Evolutionary conservation across 352 stramenopile genomes (phyloP).

Genomic region (Globisporangium barbulae): DNA sequence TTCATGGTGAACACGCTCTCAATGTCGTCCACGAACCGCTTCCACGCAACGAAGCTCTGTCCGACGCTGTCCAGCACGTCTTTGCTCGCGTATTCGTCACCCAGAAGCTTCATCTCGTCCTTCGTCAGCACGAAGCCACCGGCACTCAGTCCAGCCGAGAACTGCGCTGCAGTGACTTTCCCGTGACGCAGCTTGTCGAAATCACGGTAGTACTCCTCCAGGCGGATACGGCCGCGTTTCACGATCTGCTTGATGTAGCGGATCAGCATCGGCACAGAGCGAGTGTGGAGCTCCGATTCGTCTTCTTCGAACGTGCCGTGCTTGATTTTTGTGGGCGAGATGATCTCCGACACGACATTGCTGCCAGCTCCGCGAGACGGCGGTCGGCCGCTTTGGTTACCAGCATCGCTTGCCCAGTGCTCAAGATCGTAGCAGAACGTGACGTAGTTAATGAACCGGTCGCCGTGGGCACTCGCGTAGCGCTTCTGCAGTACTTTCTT

Average conservation of each 20-base stretch:
- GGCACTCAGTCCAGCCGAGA: constrained; percentile 54
- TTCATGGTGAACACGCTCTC: constrained; percentile 82
- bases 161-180: constrained; percentile 69
- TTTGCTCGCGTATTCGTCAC: constrained; percentile 49
- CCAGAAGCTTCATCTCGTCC: constrained; percentile 54
- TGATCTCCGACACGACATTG: constrained; percentile 51
- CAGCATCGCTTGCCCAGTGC: constrained; percentile 31
- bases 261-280: constrained; percentile 66
- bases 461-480: constrained; percentile 67
- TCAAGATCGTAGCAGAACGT: constrained; percentile 83
- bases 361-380: constrained; percentile 31
- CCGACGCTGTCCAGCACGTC: constrained; percentile 58
- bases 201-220: constrained; percentile 84
- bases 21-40: constrained; percentile 75
- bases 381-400: constrained; percentile 34
- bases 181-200: constrained; percentile 81
- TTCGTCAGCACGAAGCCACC: constrained; percentile 50
- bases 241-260: constrained; percentile 78
- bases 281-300: constrained; percentile 27
- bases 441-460: constrained; percentile 82
- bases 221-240: constrained; percentile 75
- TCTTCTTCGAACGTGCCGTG: constrained; percentile 35
- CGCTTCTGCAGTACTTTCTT: constrained; percentile 55
- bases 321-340: constrained; percentile 45
- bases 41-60: constrained; percentile 64